These are phyloP conservation scores for Fusarium annulatum DNA, from an alignment of 2,329 filamentous ascomycete genomes.

Conservation along the genomic window DNA sequence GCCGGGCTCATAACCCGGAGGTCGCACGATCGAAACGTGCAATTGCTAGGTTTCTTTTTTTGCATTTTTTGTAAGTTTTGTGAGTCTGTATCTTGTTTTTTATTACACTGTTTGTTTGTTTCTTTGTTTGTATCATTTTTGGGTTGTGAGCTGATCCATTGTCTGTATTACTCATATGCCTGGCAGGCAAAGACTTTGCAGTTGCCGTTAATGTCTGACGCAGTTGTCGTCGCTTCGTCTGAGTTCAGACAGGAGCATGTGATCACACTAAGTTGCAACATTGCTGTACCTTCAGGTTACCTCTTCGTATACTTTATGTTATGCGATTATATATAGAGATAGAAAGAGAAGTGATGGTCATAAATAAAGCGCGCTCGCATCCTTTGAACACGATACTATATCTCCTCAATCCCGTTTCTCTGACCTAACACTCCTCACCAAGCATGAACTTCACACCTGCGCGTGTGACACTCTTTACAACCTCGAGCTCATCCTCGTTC, in stretches of 20 bases:
- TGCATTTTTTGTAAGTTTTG: neutral
- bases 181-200: too few species aligned
- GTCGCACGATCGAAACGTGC: neutral
- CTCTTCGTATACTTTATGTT: neutral
- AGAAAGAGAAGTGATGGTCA: neutral
- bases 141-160: neutral
- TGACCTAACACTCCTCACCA: conserved; percentile 9
- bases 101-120: neutral
- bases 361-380: neutral
- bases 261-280: neutral
- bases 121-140: neutral
- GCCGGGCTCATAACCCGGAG: conserved; percentile 3
- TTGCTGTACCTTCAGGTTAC: neutral
- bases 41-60: neutral
- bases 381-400: neutral
- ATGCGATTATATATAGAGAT: neutral
- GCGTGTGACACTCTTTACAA: conserved; percentile 7
- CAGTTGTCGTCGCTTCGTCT: neutral
- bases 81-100: neutral
- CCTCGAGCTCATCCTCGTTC: conserved; percentile 17
- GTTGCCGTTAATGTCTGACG: neutral
- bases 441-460: conserved; percentile 25
- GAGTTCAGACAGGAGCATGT: too few species aligned
- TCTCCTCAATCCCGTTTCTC: neutral
- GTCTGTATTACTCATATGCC: neutral